Evolutionary conservation across 2,329 filamentous ascomycete genomes (phyloP), one percentile per base, ranked within the genome.

Genomic region (Onygenales sp.): DNA sequence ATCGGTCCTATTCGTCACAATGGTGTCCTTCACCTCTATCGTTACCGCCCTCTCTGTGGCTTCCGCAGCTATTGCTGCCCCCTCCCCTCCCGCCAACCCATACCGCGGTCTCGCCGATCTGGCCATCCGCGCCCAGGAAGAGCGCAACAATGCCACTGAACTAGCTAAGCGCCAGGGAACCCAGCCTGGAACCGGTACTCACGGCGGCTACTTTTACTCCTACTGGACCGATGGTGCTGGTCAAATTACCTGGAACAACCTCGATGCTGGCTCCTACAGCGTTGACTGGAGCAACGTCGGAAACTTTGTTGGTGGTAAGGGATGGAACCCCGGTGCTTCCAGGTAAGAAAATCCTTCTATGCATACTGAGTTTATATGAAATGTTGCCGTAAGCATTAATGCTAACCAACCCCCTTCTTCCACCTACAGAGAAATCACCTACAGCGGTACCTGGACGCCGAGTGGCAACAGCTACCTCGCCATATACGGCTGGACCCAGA

Each of bases 281-380:
- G 68, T 75, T 0, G 60, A 58, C 37, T 81, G 77, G 78, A 62
- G 56, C 43, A 69, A 70, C 46, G 66, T 63, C 27, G 42, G 42
- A 8, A 79, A 81, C 69, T 76, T 80, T 45, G 78, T 81, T 34
- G 77, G 70, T 54, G 80, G 80, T 34, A 82, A 81, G 66, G 80
- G 80, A 40, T 82, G 79, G 78, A 74, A 74, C 53, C 74, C 78
- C 14, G 79, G 79, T 45, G 72, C 64, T 54, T 65, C 69, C 33
- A 70, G 75, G 77, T 81, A 71, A 54, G 67, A 17, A 17, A 17
- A 17, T 17, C 17, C 17, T 17, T 17, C 17, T 17, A 17, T 2
- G 17, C 17, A 17, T 17, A 17, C 17, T 17, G 17, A 17, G 17
- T 17, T 17, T 17, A 17, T 17, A 17, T 17, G 17, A 17, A 17